These are phyloP conservation scores for Cyberlindnera saturnus DNA, from an alignment of 805 yeast species.

Conservation along the genomic window DNA sequence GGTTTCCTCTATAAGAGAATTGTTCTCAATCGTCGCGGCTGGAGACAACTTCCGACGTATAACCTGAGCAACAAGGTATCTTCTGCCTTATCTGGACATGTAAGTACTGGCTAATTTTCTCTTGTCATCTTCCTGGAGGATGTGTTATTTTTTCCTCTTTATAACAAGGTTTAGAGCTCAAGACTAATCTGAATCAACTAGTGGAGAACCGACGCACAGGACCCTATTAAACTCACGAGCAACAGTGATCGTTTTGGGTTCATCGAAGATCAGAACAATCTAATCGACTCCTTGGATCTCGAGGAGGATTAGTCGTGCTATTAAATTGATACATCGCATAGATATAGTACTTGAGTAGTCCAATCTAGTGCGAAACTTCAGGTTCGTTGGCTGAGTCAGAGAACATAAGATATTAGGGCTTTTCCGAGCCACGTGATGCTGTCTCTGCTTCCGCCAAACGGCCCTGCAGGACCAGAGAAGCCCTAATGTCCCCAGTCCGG, in stretches of 20 bases:
- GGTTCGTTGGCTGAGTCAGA: neutral
- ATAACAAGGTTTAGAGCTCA: slow-evolving; percentile 4
- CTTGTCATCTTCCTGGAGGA: neutral
- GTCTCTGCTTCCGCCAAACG: neutral
- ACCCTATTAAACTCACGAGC: slow-evolving; percentile 17
- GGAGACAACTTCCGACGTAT: slow-evolving; percentile 29
- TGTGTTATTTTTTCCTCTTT: slow-evolving; percentile 10
- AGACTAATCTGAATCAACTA: slow-evolving; percentile 2
- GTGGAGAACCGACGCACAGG: slow-evolving; percentile 12
- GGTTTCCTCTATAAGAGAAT: slow-evolving; percentile 32
- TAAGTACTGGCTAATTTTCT: slow-evolving; percentile 13
- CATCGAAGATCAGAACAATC: slow-evolving; percentile 34
- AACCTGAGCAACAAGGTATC: slow-evolving; percentile 21
- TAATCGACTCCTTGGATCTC: slow-evolving; percentile 33
- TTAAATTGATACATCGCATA: neutral
- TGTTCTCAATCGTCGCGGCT: slow-evolving; percentile 30
- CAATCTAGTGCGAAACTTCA: neutral
- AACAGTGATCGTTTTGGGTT: slow-evolving; percentile 29
- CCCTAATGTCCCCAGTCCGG: slow-evolving; percentile 1
- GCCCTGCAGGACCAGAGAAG: neutral
- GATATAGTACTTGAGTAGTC: neutral
- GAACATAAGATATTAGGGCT: neutral
- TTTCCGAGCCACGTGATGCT: neutral
- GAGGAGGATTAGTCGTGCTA: slow-evolving; percentile 9
- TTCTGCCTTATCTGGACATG: slow-evolving; percentile 21